Evolutionary conservation across 768 basidiomycete genomes (phyloP).

Genomic region (Suillus ampliporus): DNA sequence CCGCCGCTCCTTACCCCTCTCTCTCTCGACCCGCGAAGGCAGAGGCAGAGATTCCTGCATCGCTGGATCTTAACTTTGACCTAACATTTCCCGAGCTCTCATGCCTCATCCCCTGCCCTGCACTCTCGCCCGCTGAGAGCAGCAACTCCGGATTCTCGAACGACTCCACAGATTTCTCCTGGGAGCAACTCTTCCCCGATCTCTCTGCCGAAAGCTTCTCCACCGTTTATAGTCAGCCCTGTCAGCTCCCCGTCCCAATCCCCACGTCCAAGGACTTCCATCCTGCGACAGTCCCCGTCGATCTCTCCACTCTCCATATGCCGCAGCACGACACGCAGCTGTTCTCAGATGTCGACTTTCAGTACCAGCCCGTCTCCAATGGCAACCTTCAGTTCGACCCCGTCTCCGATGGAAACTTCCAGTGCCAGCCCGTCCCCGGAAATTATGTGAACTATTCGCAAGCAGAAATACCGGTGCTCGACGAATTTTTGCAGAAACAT

Average conservation of each 20-base stretch:
- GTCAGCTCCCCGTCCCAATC: not conserved
- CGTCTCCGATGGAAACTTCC: not conserved
- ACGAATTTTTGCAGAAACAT: not conserved
- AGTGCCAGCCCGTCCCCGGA: not conserved
- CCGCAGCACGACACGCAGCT: not conserved
- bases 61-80: not conserved
- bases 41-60: not conserved
- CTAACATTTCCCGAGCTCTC: constrained; percentile 4
- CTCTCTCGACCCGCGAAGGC: not conserved
- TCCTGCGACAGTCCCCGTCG: not conserved
- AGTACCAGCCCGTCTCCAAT: not conserved
- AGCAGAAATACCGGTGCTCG: not conserved
- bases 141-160: not conserved
- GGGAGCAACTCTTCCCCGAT: constrained; percentile 10
- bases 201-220: not conserved
- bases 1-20: constrained; percentile 9
- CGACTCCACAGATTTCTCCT: not conserved
- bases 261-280: not conserved
- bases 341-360: not conserved
- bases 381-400: not conserved
- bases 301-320: not conserved
- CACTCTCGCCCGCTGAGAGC: not conserved
- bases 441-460: not conserved
- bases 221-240: not conserved
- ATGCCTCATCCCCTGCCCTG: not conserved